Evolutionary conservation across 129 eudicot genomes (phyloP), one percentile per base, ranked within the genome.

Genomic region (Helianthus annuus): DNA sequence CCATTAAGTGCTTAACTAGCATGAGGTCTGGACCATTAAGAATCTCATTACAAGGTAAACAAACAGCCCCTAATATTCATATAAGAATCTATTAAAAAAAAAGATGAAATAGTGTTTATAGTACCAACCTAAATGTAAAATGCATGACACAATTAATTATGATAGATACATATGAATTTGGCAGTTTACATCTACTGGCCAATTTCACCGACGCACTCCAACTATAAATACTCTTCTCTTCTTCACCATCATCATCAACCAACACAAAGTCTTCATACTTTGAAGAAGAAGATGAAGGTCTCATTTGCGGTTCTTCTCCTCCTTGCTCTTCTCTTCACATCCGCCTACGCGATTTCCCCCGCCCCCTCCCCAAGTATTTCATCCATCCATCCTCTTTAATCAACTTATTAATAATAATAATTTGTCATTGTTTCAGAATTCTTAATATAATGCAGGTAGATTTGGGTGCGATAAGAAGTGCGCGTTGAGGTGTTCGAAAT

Each of bases 391-490:
- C 24, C 38, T 51, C 53, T 1, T 34, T 19, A 0, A 19, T 16
- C 5, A 52, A 53, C 27, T 27, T 15, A 8, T 4, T 60, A 16
- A 29, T 2, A 29, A 29, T 2, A 29, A 32, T 8, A 6, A 53
- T 75, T 64, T 13, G 53, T 29, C 44, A 9, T 39, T 24, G 6
- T 76, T 48, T 32, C 42, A 0, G 2, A 16, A 22, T 60, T 17
- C 34, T 76, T 52, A 42, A 57, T 42, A 42, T 42, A 42, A 42
- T 76, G 74, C 69, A 76, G 80, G 53, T 38, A 58, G 15, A 68
- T 69, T 76, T 8, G 74, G 80, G 10, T 68, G 80, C 69, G 12
- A 48, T 19, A 68, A 69, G 51, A 76, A 76, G 68, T 78, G 82
- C 45, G 78, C 53, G 34, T 24, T 78, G 27, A 72, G 77, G 68